phyloP scores from a whole-genome alignment of 495 filamentous ascomycete species.

The Thermochaetoides thermophila region DNA sequence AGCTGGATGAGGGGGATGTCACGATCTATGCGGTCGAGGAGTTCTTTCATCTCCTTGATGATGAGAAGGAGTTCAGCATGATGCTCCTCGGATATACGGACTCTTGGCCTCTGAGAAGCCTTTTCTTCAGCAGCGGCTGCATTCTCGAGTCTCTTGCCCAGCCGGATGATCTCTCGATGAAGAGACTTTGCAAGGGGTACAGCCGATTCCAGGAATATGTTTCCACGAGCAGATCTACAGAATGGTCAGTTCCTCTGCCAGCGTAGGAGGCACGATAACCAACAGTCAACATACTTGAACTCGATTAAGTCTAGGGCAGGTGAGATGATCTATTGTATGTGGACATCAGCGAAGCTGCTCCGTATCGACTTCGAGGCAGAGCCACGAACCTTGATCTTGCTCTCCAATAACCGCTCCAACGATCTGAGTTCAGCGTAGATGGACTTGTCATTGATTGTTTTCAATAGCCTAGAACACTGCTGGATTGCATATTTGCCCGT shows the following conservation, averaged over 20 bases:
- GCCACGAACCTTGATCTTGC: conserved; percentile 61
- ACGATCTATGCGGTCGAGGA: conserved; percentile 75
- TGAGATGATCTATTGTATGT: conserved; percentile 75
- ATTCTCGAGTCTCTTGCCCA: conserved; percentile 61
- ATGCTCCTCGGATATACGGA: conserved; percentile 17
- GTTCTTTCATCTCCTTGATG: conserved; percentile 56
- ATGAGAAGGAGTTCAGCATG: conserved; percentile 52
- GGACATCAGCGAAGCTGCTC: no score
- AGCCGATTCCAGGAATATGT: conserved; percentile 82
- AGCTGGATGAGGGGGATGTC: conserved; percentile 88
- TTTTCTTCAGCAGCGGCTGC: conserved; percentile 55
- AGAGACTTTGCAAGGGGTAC: conserved; percentile 73
- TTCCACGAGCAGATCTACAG: conserved; percentile 72
- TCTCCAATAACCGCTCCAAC: conserved; percentile 62
- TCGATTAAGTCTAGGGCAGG: conserved; percentile 91
- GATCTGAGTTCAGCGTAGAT: conserved; percentile 49
- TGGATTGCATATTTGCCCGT: conserved; percentile 74
- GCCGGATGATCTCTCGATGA: conserved; percentile 72
- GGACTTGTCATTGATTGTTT: conserved; percentile 50
- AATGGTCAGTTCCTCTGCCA: conserved; percentile 5
- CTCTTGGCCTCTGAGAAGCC: conserved; percentile 19
- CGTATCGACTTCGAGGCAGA: background rate
- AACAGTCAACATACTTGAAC: conserved; percentile 44
- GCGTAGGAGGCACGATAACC: conserved; percentile 1
- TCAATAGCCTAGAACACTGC: conserved; percentile 67